Base-by-base conservation (phyloP, 2,329 filamentous ascomycete species). In the Coniochaeta hoffmannii region DNA sequence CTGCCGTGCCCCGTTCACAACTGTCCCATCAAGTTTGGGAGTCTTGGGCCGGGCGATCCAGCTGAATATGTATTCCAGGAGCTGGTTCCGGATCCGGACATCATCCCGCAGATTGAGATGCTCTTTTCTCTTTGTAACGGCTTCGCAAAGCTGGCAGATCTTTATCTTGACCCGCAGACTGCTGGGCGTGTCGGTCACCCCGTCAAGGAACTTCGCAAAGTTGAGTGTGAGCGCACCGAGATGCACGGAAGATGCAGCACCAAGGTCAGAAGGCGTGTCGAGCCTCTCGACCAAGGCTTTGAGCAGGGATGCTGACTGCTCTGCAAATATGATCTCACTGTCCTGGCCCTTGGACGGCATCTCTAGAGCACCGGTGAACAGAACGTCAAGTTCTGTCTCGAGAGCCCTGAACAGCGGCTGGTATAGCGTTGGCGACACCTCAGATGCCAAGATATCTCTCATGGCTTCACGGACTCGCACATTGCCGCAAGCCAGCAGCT, bases 81-180 rank as follows among this genome's bases (percentile, higher is more conserved):
- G 71, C 62, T 87, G 84, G 59, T 88, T 88, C 54, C 85, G 74
- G 62, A 87, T 85, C 28, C 83, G 79, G 36, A 88, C 81, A 65
- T 88, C 85, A 61, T 88, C 84, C 53, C 85, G 77, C 11, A 88
- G 71, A 61, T 87, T 88, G 41, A 88, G 70, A 53, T 87, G 79
- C 62, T 88, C 85, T 62, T 87, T 88, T 60, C 84, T 79, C 66
- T 79, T 81, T 12, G 80, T 85, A 32, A 88, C 79, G 3, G 79
- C 78, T 61, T 88, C 85, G 57, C 80, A 86, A 8, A 88, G 68
- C 61, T 87, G 83, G 62, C 85, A 88, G 38, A 87, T 81, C 61
- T 85, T 84, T 63, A 87, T 87, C 64, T 87, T 88, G 46, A 87
- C 83, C 54, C 83, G 76, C 15, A 86, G 65, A 19, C 77, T 81